These are phyloP conservation scores for Fusarium annulatum DNA, from an alignment of 2,329 filamentous ascomycete genomes.

Conservation along the genomic window DNA sequence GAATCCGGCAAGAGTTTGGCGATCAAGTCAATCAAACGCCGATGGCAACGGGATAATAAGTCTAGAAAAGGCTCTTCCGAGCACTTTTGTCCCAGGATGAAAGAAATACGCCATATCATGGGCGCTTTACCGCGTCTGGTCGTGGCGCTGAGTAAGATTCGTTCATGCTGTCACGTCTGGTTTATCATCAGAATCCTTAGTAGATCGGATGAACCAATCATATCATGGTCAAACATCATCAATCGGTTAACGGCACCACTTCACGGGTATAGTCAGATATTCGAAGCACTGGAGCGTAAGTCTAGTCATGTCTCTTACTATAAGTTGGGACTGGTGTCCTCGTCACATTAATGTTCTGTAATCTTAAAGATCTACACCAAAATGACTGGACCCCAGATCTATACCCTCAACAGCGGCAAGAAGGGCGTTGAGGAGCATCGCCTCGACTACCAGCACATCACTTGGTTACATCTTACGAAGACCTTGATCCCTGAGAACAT, in stretches of 20 bases:
- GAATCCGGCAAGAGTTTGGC: background rate
- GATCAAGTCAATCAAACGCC: background rate
- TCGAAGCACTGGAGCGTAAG: background rate
- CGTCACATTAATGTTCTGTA: no score
- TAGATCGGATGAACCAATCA: background rate
- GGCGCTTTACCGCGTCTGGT: background rate
- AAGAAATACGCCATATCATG: background rate
- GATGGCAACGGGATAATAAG: no score
- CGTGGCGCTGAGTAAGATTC: slow-evolving; percentile 1
- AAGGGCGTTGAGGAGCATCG: slow-evolving; percentile 12
- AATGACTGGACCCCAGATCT: background rate
- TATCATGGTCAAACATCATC: background rate
- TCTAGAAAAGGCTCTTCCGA: background rate
- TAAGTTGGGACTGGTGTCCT: background rate
- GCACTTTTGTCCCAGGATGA: background rate
- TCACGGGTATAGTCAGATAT: background rate
- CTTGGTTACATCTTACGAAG: background rate
- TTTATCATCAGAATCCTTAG: background rate
- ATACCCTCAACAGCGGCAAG: slow-evolving; percentile 7
- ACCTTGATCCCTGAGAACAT: background rate
- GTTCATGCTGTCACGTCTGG: background rate
- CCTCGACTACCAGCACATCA: slow-evolving; percentile 1
- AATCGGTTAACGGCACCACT: background rate
- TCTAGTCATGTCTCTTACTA: background rate
- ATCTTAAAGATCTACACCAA: background rate